A percentile compares a stretch with the other conserved stretches of the same genome.
phyloP scores from a whole-genome alignment of 2,329 filamentous ascomycete genomes.

The Teratosphaeria destructans region DNA sequence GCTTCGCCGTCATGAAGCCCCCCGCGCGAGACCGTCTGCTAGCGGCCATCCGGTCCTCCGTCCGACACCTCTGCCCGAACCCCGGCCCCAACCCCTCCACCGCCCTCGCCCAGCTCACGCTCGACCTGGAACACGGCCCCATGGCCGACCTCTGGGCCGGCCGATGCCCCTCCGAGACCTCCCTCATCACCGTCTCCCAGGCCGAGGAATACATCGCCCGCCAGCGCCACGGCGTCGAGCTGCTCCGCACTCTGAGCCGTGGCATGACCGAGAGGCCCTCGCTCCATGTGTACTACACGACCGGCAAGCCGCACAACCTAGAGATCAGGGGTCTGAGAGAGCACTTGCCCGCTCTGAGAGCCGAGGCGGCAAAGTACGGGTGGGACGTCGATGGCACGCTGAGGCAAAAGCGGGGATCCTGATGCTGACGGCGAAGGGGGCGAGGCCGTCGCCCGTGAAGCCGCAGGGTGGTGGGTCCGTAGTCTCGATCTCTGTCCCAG shows the following conservation, averaged over 20 bases:
- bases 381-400: constrained; percentile 8
- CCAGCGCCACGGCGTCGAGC: constrained; percentile 7
- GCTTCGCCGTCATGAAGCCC: constrained; percentile 9
- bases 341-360: constrained; percentile 3
- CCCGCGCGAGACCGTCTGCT: constrained; percentile 9
- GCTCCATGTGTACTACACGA: constrained; percentile 4
- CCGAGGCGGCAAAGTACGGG: constrained; percentile 12
- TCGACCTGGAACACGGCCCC: constrained; percentile 8
- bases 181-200: constrained; percentile 5
- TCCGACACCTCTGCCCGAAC: constrained; percentile 4
- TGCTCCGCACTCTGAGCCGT: constrained; percentile 6
- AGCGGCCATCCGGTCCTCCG: constrained; percentile 6
- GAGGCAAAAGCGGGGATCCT: neutral
- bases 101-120: constrained; percentile 3
- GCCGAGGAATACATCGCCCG: constrained; percentile 7
- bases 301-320: constrained; percentile 3
- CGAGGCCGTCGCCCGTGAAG: too few relatives aligned
- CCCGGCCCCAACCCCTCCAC: neutral
- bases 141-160: constrained; percentile 9
- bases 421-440: neutral
- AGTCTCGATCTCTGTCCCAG: neutral
- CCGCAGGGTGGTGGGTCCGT: neutral
- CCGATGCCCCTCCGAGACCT: constrained; percentile 5
- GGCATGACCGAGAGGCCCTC: constrained; percentile 1
- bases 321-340: constrained; percentile 7